Evolutionary conservation across 768 basidiomycete genomes (phyloP), one percentile per base, ranked within the genome.

Genomic region (Trichaptum fuscoviolaceum): DNA sequence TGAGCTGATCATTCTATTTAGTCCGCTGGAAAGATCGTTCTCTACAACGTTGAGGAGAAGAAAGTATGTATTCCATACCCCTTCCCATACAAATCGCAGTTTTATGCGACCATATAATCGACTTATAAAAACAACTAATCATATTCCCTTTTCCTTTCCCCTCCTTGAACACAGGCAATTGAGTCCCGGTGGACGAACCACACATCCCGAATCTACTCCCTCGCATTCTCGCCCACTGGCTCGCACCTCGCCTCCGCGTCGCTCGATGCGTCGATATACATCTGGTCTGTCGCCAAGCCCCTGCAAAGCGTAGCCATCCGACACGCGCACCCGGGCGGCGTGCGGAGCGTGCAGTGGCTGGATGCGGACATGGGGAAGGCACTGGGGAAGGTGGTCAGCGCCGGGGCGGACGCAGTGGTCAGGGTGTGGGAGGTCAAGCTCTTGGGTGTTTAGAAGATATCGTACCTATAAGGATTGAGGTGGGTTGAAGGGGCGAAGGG

Each of bases 221-320:
- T 99, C 20, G 79, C 85, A 1, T 95, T 91, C 87, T 87, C 91
- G 7, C 70, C 85, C 7, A 88, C 92, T 72, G 87, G 88, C 7
- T 82, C 82, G 68, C 87, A 95, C 72, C 85, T 91, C 68, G 95
- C 88, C 12, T 95, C 94, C 4, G 95, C 90, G 12, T 93, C 94
- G 23, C 82, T 96, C n/a, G 96, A 99, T 75, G 96, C 95, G 34
- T 86, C 94, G 70, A 86, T 96, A 5, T 97, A 95, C 72, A 78
- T 98, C 26, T 98, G 92, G 87, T 88, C 89, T 69, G 86, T 93
- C 34, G 79, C 78, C 58, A 84, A 86, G 72, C 87, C 89, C 9
- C 77, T 86, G 75, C 87, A 84, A 76, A 92, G 91, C 70, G 86
- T 95, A 36, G 83, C 88, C 27, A 88, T 98, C 74, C 90, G 88